Conservation (phyloP, 345 rosid genomes). For the Arabidopsis suecica region DNA sequence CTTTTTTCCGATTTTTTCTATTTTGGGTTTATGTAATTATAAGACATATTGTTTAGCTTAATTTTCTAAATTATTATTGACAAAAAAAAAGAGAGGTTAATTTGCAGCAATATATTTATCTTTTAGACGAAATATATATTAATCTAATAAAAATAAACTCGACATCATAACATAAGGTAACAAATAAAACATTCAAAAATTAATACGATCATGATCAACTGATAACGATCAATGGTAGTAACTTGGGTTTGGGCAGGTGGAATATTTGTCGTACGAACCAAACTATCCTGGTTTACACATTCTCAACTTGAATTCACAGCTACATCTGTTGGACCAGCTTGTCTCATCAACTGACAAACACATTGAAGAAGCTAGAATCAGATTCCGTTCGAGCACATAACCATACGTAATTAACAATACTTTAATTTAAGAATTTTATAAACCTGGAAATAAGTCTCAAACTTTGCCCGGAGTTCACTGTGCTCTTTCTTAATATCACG, state of each 20-base stretch:
- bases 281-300: neutral
- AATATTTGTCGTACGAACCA: slow-evolving; percentile 15
- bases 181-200: neutral
- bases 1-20: too few relatives aligned
- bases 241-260: slow-evolving; percentile 10
- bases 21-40: too few relatives aligned
- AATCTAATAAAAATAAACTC: neutral
- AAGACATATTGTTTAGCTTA: too few relatives aligned
- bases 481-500: slow-evolving; percentile 38
- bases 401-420: neutral
- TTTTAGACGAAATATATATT: neutral
- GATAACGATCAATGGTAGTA: neutral
- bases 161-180: neutral
- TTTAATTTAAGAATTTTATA: neutral
- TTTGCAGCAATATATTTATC: too few relatives aligned
- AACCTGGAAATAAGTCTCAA: slow-evolving; percentile 42
- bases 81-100: too few relatives aligned
- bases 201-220: neutral
- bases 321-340: slow-evolving; percentile 41
- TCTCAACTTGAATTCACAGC: slow-evolving; percentile 41
- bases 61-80: too few relatives aligned
- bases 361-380: neutral
- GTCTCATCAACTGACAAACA: slow-evolving; percentile 38
- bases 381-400: neutral
- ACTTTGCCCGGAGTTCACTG: slow-evolving; percentile 39